Evolutionary conservation across 2,329 filamentous ascomycete species (phyloP), one percentile per base, ranked within the genome.

Genomic region (Setomelanomma holmii): DNA sequence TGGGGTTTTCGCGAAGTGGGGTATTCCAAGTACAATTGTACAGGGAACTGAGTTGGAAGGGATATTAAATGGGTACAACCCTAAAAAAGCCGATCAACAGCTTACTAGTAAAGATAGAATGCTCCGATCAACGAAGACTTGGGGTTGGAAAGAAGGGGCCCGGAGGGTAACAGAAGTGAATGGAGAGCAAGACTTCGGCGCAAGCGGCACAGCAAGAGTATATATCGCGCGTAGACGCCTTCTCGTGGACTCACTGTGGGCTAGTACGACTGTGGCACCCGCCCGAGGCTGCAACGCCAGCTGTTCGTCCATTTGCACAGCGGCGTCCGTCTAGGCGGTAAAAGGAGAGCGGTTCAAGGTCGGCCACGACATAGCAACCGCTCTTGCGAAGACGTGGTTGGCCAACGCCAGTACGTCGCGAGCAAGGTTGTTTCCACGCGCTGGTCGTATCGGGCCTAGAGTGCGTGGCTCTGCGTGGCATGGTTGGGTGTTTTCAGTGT

Each of bases 101-200:
- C 68, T 60, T 60, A 66, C 60, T 64, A 49, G 63, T 67, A 64
- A 66, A 66, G 69, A 71, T 63, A 64, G 63, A 63, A 64, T 64
- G 67, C 75, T 76, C 78, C 77, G 77, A 69, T 78, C 76, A 78
- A 79, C 77, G 77, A 78, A 75, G 68, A 55, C 64, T 66, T 56
- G 35, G 56, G 55, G 54, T 55, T 50, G 47, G 53, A 35, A 56
- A 60, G 56, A 64, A 54, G 54, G 51, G 53, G 58, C 68, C 66
- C 67, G 58, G 62, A 66, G 58, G 63, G 56, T 50, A 55, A 42
- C 44, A 67, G 71, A 75, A 75, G 60, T 61, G 71, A 74, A 75
- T 73, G 56, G 54, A 68, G 56, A 66, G 53, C 52, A 60, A 61
- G 51, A 55, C 45, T 58, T 60, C 61, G 63, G 57, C 65, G 63